Evolutionary conservation across 306 rosid genomes (phyloP), one percentile per base, ranked within the genome.

Genomic region (Begonia loranthoides): DNA sequence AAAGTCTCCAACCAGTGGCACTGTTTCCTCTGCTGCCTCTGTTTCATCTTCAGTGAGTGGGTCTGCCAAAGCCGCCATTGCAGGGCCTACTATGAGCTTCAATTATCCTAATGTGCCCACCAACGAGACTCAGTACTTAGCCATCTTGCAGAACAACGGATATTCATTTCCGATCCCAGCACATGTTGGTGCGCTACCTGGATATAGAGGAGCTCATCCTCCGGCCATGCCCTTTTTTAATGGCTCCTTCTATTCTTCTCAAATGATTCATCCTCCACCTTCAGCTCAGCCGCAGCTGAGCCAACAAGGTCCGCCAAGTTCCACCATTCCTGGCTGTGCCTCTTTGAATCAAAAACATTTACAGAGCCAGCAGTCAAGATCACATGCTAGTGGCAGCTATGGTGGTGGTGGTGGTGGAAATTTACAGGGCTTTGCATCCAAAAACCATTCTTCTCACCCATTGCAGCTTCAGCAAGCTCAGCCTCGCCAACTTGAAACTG

Each of bases 281-380:
- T 75, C 85, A 51, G 55, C 78, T 49, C 92, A 76, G 28, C 61
- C 87, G 12, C 96, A 80, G 65, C 87, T 78, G 60, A 74, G 52
- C 51, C 93, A 83, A 44, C 96, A 76, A 41, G 82, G 77, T 44
- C 86, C 61, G 75, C 99, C 73, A 52, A 92, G 76, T 53, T 45
- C 93, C 8, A 74, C 69, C 55, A 70, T 81, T 57, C 73, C 93
- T 43, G 71, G 78, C 61, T 87, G 84, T 43, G 75, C 94, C 10
- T 79, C 95, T 0, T 76, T 89, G 2, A 80, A 96, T n/a, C 99
- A 86, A 56, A 92, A 83, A 66, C 95, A 82, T 46, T 57, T 83
- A 45, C 95, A 81, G 60, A 90, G 68, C 70, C 95, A 78, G 75
- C 95, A 78, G 50, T 96, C 76, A 58, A 76, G 80, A 65, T 63